phyloP scores from a whole-genome alignment of 805 yeast genomes.

The Novakomyces olei region DNA sequence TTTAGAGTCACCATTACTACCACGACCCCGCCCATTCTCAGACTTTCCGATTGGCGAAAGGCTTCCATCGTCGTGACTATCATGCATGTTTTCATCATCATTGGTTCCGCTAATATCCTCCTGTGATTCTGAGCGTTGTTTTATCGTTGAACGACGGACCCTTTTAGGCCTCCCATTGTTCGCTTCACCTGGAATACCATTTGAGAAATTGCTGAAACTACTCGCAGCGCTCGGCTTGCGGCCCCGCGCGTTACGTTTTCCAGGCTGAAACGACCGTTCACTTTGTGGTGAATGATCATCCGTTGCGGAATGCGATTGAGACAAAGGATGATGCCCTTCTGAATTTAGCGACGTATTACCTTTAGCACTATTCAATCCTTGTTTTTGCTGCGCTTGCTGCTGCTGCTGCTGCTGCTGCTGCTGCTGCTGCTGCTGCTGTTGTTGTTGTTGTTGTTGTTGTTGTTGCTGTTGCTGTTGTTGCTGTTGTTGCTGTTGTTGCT shows the following conservation, averaged over 20 bases:
- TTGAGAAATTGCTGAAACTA: background rate
- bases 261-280: background rate
- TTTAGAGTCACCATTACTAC: constrained; percentile 14
- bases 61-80: background rate
- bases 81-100: background rate
- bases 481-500: constrained; percentile 11
- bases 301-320: background rate
- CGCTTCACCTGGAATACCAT: background rate
- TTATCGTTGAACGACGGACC: background rate
- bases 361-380: constrained; percentile 1
- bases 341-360: no score
- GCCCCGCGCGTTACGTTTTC: background rate
- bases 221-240: background rate
- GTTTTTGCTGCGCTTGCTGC: constrained; percentile 5
- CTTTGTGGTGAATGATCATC: background rate
- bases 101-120: background rate
- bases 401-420: constrained; percentile 6
- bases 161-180: background rate
- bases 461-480: constrained; percentile 9
- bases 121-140: background rate
- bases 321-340: background rate
- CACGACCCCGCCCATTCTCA: background rate
- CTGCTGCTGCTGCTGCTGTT: background rate
- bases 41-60: background rate
- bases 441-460: constrained; percentile 7